These are phyloP conservation scores for Tetrahymena thermophila DNA, from an alignment of 73 alveolate species.

Conservation along the genomic window DNA sequence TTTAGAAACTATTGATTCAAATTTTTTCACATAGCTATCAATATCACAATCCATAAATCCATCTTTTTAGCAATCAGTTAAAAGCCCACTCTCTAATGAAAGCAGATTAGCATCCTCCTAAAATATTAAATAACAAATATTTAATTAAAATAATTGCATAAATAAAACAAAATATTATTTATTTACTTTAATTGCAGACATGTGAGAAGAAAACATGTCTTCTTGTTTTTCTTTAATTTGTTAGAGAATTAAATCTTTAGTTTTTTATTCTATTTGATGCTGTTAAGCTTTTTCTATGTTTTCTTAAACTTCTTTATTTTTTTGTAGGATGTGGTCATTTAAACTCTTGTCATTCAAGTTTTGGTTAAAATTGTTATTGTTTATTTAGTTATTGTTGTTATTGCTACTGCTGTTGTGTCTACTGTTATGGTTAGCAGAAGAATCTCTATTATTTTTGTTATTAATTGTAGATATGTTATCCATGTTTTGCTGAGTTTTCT, in stretches of 20 bases:
- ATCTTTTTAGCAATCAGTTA: conserved; percentile 67
- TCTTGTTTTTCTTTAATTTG: conserved; percentile 85
- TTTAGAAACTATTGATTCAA: conserved; percentile 68
- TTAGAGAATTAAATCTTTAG: conserved; percentile 47
- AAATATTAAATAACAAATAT: background rate
- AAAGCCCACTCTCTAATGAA: conserved; percentile 89
- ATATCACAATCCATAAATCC: conserved; percentile 77
- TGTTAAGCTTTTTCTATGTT: conserved; percentile 55
- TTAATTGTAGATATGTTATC: background rate
- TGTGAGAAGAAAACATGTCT: conserved; percentile 73
- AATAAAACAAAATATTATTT: background rate
- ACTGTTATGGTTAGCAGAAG: background rate
- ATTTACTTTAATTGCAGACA: conserved; percentile 74
- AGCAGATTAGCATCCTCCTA: conserved; percentile 89
- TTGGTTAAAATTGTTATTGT: background rate
- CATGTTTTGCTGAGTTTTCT: background rate
- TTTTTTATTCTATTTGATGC: conserved; percentile 50
- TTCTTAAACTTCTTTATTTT: conserved; percentile 58
- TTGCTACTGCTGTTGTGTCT: background rate
- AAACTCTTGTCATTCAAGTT: background rate
- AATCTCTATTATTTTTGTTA: background rate
- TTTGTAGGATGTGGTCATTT: background rate
- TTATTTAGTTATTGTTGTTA: background rate
- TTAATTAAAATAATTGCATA: background rate
- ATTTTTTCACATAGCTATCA: conserved; percentile 78